phyloP scores from a whole-genome alignment of 202 grass and related monocot genomes.

The Alloteropsis angusta region DNA sequence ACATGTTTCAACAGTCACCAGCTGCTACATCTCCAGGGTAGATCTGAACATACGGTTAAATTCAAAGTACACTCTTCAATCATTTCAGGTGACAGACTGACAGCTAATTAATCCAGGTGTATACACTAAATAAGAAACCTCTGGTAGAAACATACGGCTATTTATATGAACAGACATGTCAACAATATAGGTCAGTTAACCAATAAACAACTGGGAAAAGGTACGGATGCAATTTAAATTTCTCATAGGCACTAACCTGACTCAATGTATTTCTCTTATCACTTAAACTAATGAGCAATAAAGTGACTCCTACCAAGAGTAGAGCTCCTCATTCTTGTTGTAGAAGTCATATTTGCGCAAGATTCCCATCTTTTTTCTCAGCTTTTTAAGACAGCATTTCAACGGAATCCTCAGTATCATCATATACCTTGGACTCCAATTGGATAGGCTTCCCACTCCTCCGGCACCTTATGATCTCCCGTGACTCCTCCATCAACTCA shows the following conservation, averaged over 20 bases:
- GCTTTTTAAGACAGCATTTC: neutral
- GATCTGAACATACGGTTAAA: neutral
- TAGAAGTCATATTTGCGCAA: neutral
- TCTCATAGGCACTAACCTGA: neutral
- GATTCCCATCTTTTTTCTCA: neutral
- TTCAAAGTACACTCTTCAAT: neutral
- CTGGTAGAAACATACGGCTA: neutral
- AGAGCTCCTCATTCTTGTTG: neutral
- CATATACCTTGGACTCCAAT: neutral
- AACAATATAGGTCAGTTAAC: neutral
- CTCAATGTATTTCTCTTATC: neutral
- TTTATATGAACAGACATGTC: neutral
- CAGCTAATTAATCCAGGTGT: neutral
- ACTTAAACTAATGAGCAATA: neutral
- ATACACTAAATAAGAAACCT: neutral
- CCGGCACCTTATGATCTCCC: slow-evolving; percentile 38
- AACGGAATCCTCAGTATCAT: neutral
- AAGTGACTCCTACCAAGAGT: neutral
- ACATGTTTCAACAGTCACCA: neutral
- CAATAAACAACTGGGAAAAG: neutral
- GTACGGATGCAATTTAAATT: neutral
- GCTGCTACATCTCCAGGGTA: neutral
- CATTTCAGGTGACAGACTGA: neutral
- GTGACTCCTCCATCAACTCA: slow-evolving; percentile 50
- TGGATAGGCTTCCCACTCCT: slow-evolving; percentile 26